Base-by-base conservation (phyloP, 1,284 basidiomycete genomes). In the Grifola frondosa region DNA sequence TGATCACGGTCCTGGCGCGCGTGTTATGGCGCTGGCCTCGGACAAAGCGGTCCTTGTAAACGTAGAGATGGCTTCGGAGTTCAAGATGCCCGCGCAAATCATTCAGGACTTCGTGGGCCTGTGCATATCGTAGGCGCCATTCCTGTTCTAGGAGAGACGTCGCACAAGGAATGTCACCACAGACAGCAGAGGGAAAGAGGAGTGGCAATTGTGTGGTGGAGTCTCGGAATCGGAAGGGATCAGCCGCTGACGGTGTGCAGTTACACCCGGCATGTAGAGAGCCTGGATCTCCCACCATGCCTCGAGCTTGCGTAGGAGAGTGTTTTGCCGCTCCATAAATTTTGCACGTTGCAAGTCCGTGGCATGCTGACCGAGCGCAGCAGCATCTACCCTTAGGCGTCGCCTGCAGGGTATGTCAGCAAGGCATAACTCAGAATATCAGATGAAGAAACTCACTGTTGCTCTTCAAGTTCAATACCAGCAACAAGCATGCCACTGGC, bases 381-480 rank as follows among this genome's bases (percentile, higher is more conserved):
- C 17, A 20, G 6, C 9, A n/a, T 31, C 26, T 15, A 13, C 15
- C 19, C 22, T 20, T 11, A 34, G 22, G 13, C 23, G 40, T 19
- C 6, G 15, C 15, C 24, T 7, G 8, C 6, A 36, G n/a, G 5
- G 6, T 13, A 19, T 22, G n/a, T 22, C 34, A 20, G 34, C 8
- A 8, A 25, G n/a, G n/a, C 21, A 22, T 36, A 7, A 19, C 13
- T 5, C 13, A 20, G 15, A 20, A 19, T 5, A n/a, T 8, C 5
- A 20, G 8, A 25, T 25, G 15, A 8, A n/a, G 12, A 30, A 9
- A 43, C 52, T 40, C 25, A 52, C 52, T 54, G 52, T 23, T 30
- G 31, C 5, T 49, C 50, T 31, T 54, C 50, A 19, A 54, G 29
- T 17, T 54, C 46, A 3, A 54, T 22, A 3, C 46, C 52, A 12